Evolutionary conservation across 352 stramenopile genomes (phyloP), one percentile per base, ranked within the genome.

Genomic region (Phytophthora ohioensis): DNA sequence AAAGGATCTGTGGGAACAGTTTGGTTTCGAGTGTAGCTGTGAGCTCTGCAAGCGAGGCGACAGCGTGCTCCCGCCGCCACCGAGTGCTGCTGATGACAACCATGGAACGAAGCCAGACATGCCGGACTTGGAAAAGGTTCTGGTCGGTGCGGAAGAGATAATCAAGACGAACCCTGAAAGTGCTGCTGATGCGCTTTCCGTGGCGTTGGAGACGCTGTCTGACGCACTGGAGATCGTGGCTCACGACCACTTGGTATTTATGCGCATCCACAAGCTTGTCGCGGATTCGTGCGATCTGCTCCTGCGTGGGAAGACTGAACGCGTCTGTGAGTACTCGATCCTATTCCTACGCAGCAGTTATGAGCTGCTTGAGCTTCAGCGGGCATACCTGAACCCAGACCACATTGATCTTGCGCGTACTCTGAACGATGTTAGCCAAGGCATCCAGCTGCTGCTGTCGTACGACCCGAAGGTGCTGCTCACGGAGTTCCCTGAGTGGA

Each of bases 351-450:
- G 87, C 34, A 96, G 87, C 60, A 95, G 82, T 62, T 87, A 90
- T 58, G 82, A 94, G 64, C 76, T 98, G 57, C 79, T 98, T 4
- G 85, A 96, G 76, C 79, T 98, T n/a, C 93, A 98, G 76, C 76
- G 80, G 15, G 64, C 68, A 47, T 88, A 91, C 41, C 65, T 97
- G 36, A 94, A 96, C 69, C 62, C 79, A 17, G 90, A 97, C 68
- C 94, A 98, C 69, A 94, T 97, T 54, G 91, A 98, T 69, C 75
- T 98, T 13, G 95, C 91, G 39, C 79, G 90, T 48, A 98, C 94
- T 34, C 81, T 95, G 35, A 94, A 98, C 53, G 95, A 98, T 55
- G 85, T 98, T 57, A 95, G 92, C 30, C 91, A 98, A 52, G 90
- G 82, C 27, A 97, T 98, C 57, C 84, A 97, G 58, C 67, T 98